Base-by-base conservation (phyloP, 768 basidiomycete species). In the Tulasnella calospora region DNA sequence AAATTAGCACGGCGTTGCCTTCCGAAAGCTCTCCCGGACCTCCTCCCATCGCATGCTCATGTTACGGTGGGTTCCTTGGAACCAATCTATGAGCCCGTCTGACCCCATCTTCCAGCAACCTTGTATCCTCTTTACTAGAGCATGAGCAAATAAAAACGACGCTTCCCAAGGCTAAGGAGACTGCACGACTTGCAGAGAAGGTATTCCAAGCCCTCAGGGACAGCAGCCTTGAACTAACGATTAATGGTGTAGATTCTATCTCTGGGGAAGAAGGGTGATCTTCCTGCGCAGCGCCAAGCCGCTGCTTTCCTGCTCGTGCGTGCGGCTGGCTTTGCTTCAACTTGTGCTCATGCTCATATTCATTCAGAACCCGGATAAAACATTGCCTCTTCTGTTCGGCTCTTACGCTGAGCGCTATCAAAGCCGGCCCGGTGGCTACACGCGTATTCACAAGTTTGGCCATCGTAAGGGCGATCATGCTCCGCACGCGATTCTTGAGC, bases 91-190 rank as follows among this genome's bases (percentile, higher is more conserved):
- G 3, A 23, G 35, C 15, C 30, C 35, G 41, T 79, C 73, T 27
- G 40, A 44, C 36, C 73, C 17, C 38, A 13, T 23, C 69, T n/a
- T 72, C 6, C 82, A 97, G 96, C 80, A 98, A 98, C 85, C 86
- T 99, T 74, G 96, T 99, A 80, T 94, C 95, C 35, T 96, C 95
- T 6, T 88, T 99, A 44, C 89, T 99, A 78, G 91, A 98, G 83
- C 95, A 99, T 85, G 95, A 98, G 82, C 93, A 94, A 83, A 95
- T 99, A 83, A 92, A 93, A 84, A 99, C 98, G 8, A 99, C 98
- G 0, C 85, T 98, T 21, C 92, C 97, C 41, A 99, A 98, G 84
- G 98, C 98, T 2, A 92, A 93, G 83, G 96, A 98, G 82, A 86
- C 96, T 6, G 94, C 94, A 19, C 88, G 95, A 81, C 86, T 98